These are phyloP conservation scores for Priceomyces medius DNA, from an alignment of 805 yeast genomes.

Conservation along the genomic window DNA sequence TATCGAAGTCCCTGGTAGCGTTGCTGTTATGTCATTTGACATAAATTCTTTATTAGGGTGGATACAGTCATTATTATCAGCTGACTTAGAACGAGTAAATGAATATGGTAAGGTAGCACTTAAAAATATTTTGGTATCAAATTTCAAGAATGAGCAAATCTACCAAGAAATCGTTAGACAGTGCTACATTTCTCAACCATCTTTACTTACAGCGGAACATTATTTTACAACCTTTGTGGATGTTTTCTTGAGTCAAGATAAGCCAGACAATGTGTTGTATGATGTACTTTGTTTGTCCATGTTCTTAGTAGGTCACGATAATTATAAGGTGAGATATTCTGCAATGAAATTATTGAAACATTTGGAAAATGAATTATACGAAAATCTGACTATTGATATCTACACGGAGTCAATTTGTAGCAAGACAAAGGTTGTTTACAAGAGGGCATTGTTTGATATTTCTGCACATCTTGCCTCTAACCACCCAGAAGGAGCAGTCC, in stretches of 20 bases:
- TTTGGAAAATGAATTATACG: slow-evolving; percentile 51
- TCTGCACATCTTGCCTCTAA: slow-evolving; percentile 66
- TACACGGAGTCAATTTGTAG: slow-evolving; percentile 73
- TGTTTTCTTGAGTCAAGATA: slow-evolving; percentile 51
- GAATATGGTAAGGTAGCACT: slow-evolving; percentile 71
- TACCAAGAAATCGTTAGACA: slow-evolving; percentile 63
- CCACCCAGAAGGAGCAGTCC: slow-evolving; percentile 58
- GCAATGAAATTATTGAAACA: slow-evolving; percentile 71
- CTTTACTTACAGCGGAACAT: slow-evolving; percentile 54
- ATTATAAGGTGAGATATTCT: slow-evolving; percentile 60
- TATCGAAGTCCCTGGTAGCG: slow-evolving; percentile 41
- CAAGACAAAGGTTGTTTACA: slow-evolving; percentile 77
- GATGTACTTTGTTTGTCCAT: slow-evolving; percentile 74
- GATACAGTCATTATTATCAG: slow-evolving; percentile 71
- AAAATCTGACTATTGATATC: slow-evolving; percentile 49
- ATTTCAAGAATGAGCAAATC: slow-evolving; percentile 52
- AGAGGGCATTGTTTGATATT: slow-evolving; percentile 77
- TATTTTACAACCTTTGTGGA: slow-evolving; percentile 74
- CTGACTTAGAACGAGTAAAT: slow-evolving; percentile 56
- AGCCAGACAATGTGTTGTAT: slow-evolving; percentile 51
- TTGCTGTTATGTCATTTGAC: slow-evolving; percentile 66
- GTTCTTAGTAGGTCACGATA: slow-evolving; percentile 76
- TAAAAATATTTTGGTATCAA: slow-evolving; percentile 60
- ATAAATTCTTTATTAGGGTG: slow-evolving; percentile 67
- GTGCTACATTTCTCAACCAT: slow-evolving; percentile 60